Evolutionary conservation across 768 basidiomycete species (phyloP), one percentile per base, ranked within the genome.

Genomic region (Lactarius hengduanensis): DNA sequence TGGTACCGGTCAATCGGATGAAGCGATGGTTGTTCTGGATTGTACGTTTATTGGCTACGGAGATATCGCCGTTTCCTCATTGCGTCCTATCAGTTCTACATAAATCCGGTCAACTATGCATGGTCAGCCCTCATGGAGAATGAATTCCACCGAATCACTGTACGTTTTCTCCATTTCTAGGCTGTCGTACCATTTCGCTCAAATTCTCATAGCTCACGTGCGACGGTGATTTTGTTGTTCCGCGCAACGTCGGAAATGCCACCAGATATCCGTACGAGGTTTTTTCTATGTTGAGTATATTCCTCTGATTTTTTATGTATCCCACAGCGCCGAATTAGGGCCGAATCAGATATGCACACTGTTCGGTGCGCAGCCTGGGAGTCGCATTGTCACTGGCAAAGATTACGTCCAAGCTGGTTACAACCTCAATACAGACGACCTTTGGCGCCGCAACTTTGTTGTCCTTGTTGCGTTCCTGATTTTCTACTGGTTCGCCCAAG

Each of bases 11-110:
- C 8, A 80, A 80, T 70, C 79, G 81, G 66, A 90, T 91, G 89
- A 90, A 92, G 74, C 80, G 89, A 55, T 93, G 90, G 89, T 75
- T 95, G 7, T 92, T 93, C 79, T 94, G 92, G 92, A 88, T 93
- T 41, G 88, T 88, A 71, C 69, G 86, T 80, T 3, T 2, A 18
- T 62, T 65, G 9, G 1, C 32, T 41, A 3, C 18, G 10, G 8
- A 34, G n/a, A 30, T 54, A 18, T 34, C 16, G 20, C 86, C 11
- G 0, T 13, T 7, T 45, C 30, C 65, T 28, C 20, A 54, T 36
- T 26, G 32, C 26, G n/a, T 64, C 7, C n/a, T 32, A 50, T 81
- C 84, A 86, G 87, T 91, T 83, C 78, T 94, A 94, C 76, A 75
- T 93, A 68, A 89, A 95, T 73, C 94, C 94, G 0, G 9, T 71